Conservation (phyloP, 805 yeast genomes). For the Ogataea ramenticola region DNA sequence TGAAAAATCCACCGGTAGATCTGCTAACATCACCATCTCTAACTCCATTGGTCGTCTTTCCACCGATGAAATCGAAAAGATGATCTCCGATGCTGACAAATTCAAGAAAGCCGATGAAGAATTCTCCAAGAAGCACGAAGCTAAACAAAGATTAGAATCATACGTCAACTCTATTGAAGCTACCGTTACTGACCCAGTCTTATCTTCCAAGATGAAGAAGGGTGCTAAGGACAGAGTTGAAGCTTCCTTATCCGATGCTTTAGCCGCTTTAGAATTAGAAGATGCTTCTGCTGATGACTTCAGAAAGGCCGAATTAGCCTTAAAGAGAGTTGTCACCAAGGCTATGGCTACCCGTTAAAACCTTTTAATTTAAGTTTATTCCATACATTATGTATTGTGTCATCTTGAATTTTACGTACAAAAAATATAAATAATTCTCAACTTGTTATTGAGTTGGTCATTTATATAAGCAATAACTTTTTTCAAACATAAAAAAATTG, state of each 20-base stretch:
- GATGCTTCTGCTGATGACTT: constrained; percentile 94
- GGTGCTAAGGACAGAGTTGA: constrained; percentile 96
- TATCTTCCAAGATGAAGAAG: constrained; percentile 95
- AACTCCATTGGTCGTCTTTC: constrained; percentile 99
- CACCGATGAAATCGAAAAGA: constrained; percentile 93
- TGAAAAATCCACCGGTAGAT: constrained; percentile 97
- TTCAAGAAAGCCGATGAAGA: constrained; percentile 99
- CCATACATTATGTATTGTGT: background rate
- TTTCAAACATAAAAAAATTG: too few species aligned
- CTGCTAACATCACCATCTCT: constrained; percentile 97
- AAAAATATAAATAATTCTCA: background rate
- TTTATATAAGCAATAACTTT: background rate
- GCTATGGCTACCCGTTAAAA: constrained; percentile 73
- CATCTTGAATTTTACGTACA: background rate
- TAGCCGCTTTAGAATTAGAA: constrained; percentile 95
- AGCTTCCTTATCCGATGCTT: constrained; percentile 95
- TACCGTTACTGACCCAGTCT: constrained; percentile 96
- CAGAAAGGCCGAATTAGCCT: constrained; percentile 98
- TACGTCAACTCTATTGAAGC: constrained; percentile 94
- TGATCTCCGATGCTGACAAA: constrained; percentile 97
- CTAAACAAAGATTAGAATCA: constrained; percentile 98
- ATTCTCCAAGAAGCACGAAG: constrained; percentile 99
- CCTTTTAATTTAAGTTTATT: constrained; percentile 39
- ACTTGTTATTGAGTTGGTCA: background rate
- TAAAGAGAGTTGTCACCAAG: constrained; percentile 99